A percentile compares a stretch with the other conserved stretches of the same genome.
phyloP scores from a whole-genome alignment of 164 flowering plant species.

The Aristolochia fimbriata region DNA sequence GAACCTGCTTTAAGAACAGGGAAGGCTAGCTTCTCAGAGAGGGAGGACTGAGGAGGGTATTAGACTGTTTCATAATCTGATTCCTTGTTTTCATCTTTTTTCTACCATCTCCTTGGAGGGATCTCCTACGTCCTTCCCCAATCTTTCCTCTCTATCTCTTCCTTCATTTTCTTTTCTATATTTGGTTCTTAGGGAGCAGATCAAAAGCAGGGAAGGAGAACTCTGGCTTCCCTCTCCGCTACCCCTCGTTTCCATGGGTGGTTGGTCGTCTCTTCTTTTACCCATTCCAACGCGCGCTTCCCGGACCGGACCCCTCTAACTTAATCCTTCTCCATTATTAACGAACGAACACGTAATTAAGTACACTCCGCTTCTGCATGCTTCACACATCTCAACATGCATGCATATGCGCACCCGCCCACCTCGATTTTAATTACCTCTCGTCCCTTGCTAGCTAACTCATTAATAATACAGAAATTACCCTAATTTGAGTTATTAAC shows the following conservation, averaged over 20 bases:
- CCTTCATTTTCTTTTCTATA: background rate
- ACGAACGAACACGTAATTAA: no score
- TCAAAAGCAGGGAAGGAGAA: background rate
- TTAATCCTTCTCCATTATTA: no score
- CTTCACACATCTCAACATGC: no score
- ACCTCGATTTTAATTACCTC: no score
- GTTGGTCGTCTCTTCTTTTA: background rate
- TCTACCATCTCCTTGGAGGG: background rate
- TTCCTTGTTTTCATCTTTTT: background rate
- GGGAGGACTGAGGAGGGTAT: background rate
- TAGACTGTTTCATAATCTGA: background rate
- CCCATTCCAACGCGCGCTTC: background rate
- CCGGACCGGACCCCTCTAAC: no score
- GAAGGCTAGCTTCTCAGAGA: background rate
- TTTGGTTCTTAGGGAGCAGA: background rate
- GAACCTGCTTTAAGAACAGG: constrained; percentile 5
- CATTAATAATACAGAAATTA: no score
- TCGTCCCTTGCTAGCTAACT: no score
- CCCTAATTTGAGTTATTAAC: no score
- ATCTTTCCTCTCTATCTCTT: constrained; percentile 1
- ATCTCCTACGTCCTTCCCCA: constrained; percentile 4
- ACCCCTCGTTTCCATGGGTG: background rate
- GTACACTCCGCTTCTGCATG: no score
- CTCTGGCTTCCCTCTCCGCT: background rate
- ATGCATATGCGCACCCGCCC: no score